phyloP scores from a whole-genome alignment of 495 filamentous ascomycete species.

The Xylaria grammica region DNA sequence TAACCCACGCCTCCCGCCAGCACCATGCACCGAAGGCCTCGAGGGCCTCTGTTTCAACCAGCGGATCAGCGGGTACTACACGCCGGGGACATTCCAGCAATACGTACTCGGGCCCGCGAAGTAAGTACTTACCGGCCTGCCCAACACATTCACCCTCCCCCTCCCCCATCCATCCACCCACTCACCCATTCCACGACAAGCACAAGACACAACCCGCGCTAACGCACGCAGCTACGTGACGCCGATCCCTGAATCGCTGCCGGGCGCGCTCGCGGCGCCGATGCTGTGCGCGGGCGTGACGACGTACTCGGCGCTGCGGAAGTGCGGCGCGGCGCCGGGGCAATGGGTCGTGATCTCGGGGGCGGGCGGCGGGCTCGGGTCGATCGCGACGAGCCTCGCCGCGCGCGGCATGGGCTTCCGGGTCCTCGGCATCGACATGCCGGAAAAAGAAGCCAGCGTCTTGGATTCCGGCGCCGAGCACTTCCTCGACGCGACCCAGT shows the following conservation, averaged over 20 bases:
- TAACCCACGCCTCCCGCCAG: conserved; percentile 40
- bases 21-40: conserved; percentile 60
- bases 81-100: conserved; percentile 75
- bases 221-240: conserved; percentile 64
- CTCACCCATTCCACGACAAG: neutral
- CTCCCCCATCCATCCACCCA: neutral
- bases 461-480: conserved; percentile 67
- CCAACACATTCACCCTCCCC: neutral
- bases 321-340: conserved; percentile 62
- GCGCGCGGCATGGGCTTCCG: conserved; percentile 66
- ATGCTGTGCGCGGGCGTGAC: conserved; percentile 68
- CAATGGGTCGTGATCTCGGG: conserved; percentile 71
- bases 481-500: conserved; percentile 70
- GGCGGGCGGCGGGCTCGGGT: conserved; percentile 70
- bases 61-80: conserved; percentile 56
- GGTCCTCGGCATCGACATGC: conserved; percentile 72
- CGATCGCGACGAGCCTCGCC: conserved; percentile 70
- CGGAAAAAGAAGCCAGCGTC: conserved; percentile 65
- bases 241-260: conserved; percentile 66
- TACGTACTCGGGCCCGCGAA: conserved; percentile 67
- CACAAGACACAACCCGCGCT: neutral
- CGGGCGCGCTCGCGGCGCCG: conserved; percentile 65
- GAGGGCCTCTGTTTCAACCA: conserved; percentile 56
- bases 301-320: conserved; percentile 62
- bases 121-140: conserved; percentile 13